phyloP scores from a whole-genome alignment of 345 rosid genomes.

The Euphorbia tirucalli region DNA sequence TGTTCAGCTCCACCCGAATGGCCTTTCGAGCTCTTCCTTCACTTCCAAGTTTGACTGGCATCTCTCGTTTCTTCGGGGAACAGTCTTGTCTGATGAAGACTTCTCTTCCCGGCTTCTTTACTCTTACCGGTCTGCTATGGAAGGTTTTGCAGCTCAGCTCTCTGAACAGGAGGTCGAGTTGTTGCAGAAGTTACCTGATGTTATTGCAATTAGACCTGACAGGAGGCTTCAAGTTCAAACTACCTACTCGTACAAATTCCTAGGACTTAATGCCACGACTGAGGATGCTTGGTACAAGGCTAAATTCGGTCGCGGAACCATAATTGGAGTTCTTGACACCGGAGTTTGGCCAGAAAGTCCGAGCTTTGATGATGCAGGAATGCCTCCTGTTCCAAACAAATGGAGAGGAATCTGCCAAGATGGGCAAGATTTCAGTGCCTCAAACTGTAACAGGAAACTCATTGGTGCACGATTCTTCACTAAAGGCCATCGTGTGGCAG shows the following conservation, averaged over 20 bases:
- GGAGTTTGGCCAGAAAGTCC: constrained; percentile 97
- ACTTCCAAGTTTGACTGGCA: constrained; percentile 62
- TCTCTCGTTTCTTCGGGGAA: constrained; percentile 58
- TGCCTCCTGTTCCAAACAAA: constrained; percentile 65
- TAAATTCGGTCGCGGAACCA: constrained; percentile 56
- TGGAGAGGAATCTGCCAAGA: constrained; percentile 82
- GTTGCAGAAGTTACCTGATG: constrained; percentile 51
- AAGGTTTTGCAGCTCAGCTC: constrained; percentile 82
- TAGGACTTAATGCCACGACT: constrained; percentile 49
- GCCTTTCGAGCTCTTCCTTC: constrained; percentile 31
- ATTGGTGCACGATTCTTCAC: constrained; percentile 84
- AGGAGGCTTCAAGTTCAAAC: constrained; percentile 59
- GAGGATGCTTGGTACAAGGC: constrained; percentile 59
- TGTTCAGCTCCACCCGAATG: constrained; percentile 80
- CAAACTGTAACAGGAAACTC: constrained; percentile 68
- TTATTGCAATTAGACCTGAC: constrained; percentile 74
- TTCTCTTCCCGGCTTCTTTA: constrained; percentile 72
- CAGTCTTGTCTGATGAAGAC: constrained; percentile 41
- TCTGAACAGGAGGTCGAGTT: constrained; percentile 47
- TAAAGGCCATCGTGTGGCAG: constrained; percentile 71
- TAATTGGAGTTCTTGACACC: constrained; percentile 78
- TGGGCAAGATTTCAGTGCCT: constrained; percentile 59
- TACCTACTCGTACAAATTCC: constrained; percentile 81
- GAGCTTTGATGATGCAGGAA: constrained; percentile 65
- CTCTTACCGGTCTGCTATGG: constrained; percentile 79